phyloP scores from a whole-genome alignment of 2,329 filamentous ascomycete species.

The Trichoderma pleuroti region DNA sequence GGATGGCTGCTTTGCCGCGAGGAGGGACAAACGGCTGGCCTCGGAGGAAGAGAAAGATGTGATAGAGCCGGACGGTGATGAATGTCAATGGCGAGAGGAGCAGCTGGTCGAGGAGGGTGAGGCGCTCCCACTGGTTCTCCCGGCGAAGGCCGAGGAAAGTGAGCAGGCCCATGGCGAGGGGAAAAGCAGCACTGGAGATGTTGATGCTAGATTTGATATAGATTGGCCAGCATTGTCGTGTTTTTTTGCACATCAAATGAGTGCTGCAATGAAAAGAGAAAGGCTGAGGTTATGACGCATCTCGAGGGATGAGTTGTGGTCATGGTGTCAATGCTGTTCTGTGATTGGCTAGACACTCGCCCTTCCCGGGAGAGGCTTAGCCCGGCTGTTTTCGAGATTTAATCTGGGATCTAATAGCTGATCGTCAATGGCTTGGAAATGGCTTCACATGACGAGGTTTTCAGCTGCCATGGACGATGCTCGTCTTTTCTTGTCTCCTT shows the following conservation, averaged over 20 bases:
- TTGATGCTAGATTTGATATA: not conserved
- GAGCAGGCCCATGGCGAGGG: constrained; percentile 43
- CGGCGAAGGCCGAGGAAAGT: constrained; percentile 46
- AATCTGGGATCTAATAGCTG: not conserved
- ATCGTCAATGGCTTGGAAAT: not conserved
- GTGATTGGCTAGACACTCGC: not conserved
- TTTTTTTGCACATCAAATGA: not conserved
- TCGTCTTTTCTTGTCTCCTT: not conserved
- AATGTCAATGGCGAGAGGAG: constrained; percentile 66
- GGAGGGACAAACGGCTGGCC: constrained; percentile 60
- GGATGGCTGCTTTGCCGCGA: constrained; percentile 55
- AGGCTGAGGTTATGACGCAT: not conserved
- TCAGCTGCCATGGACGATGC: not conserved
- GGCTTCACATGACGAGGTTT: not conserved
- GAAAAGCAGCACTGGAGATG: not conserved
- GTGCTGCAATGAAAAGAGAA: not conserved
- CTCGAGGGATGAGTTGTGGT: constrained; percentile 11
- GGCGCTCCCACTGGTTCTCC: constrained; percentile 44
- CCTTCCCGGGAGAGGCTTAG: constrained; percentile 6
- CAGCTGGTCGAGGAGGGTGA: constrained; percentile 58
- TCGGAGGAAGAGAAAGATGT: constrained; percentile 62
- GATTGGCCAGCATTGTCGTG: not conserved
- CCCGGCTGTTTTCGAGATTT: not conserved
- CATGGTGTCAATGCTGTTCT: not conserved
- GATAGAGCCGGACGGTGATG: constrained; percentile 60